These are phyloP conservation scores for Amanita molliuscula DNA, from an alignment of 768 basidiomycete species.

Conservation along the genomic window DNA sequence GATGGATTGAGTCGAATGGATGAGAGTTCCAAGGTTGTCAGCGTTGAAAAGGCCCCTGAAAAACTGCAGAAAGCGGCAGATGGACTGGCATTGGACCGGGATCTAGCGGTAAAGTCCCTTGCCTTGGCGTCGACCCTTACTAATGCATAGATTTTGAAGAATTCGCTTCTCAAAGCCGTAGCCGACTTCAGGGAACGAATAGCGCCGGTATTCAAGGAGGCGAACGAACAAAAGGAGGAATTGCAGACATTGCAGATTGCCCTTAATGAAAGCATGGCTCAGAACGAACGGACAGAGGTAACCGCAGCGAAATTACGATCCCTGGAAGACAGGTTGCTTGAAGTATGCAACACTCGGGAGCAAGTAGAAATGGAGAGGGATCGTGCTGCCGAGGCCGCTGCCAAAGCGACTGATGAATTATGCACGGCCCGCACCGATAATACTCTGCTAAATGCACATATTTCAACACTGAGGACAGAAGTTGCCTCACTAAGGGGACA, in stretches of 20 bases:
- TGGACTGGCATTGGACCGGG: slow-evolving; percentile 13
- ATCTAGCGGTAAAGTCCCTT: slow-evolving; percentile 15
- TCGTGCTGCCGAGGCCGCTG: slow-evolving; percentile 18
- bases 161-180: slow-evolving; percentile 22
- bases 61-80: slow-evolving; percentile 22
- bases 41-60: slow-evolving; percentile 23
- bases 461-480: slow-evolving; percentile 18
- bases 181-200: slow-evolving; percentile 31
- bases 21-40: slow-evolving; percentile 20
- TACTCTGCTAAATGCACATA: slow-evolving; percentile 11
- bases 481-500: slow-evolving; percentile 19
- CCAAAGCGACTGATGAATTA: slow-evolving; percentile 17
- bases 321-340: slow-evolving; percentile 14
- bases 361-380: slow-evolving; percentile 16
- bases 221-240: slow-evolving; percentile 19
- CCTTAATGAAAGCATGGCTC: slow-evolving; percentile 7
- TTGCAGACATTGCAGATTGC: slow-evolving; percentile 15
- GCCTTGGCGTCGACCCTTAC: not conserved
- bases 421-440: slow-evolving; percentile 11
- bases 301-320: slow-evolving; percentile 12
- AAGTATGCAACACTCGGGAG: slow-evolving; percentile 9
- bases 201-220: slow-evolving; percentile 23
- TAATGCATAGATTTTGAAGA: slow-evolving; percentile 13
- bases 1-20: slow-evolving; percentile 18
- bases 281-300: slow-evolving; percentile 9